Evolutionary conservation across 2,329 filamentous ascomycete genomes (phyloP), one percentile per base, ranked within the genome.

Genomic region (Periconia sp.): DNA sequence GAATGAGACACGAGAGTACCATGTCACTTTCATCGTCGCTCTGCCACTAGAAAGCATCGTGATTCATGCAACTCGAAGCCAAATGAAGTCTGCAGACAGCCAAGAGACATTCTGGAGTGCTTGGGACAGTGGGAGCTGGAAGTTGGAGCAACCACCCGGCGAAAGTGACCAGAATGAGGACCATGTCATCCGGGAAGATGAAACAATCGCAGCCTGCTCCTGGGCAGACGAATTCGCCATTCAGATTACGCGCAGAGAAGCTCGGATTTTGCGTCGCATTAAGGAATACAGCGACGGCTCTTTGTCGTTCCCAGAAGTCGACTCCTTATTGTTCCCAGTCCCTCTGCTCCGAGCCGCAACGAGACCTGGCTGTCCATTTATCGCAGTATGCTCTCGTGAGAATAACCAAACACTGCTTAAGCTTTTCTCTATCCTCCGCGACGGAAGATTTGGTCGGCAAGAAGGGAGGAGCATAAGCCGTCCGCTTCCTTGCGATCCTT

Each of bases 1-100:
- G n/a, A 53, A 42, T 15, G 46, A 59, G 30, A 37, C 46, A 3
- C 56, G 57, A 12, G 52, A 62, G 16, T 64, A 69, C 12, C 63
- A 65, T 11, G 60, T 69, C 3, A 53, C 68, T 10, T 53, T 76
- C 13, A 40, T 73, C 2, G 48, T 75, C 10, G 69, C 71, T 4
- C 55, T 66, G 15, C 66, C 67, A 11, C 53, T 48, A 0, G 61
- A 67, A 25, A 70, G 54, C 5, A 37, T 63, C 13, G 43, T 68
- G 11, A 38, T 69, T 12, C 63, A 59, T 12, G 38, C 69, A 9
- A 46, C 57, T 22, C 57, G 57, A 8, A 57, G 50, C 4, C 53
- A 59, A 34, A 42, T 43, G 7, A 54, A 62, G 37, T 49, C 41
- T 22, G 43, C 41, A n/a, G 51, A 42, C 7, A 30, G 25, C 16